Base-by-base conservation (phyloP, 495 filamentous ascomycete species). In the Aspergillus diversus region DNA sequence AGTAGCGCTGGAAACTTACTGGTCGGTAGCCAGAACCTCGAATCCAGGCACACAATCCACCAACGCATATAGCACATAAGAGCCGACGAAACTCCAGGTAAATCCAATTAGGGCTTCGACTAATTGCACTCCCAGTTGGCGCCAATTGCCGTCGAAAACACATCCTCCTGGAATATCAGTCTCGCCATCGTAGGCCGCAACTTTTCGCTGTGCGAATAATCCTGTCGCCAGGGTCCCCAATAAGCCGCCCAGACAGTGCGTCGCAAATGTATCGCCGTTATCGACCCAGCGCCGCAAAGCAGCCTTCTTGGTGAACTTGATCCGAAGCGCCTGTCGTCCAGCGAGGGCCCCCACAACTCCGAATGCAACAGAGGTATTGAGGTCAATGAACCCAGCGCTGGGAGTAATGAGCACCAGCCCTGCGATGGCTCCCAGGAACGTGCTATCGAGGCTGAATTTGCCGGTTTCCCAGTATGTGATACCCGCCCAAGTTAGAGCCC, bases 121-220 rank as follows among this genome's bases (percentile, higher is more conserved):
- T 33, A 85, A 67, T 72, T 86, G 83, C 35, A 80, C 72, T 7
- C 77, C 80, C n/a, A 86, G 71, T 67, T 86, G 84, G 39, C 79
- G 67, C 60, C 80, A 80, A 67, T 83, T 81, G 16, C 83, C 80
- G 57, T 85, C 81, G 60, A 86, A 75, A 31, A 80, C 52, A 11
- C 72, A 72, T 1, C 77, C 75, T 1, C 75, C 78, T 9, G 55
- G 51, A 53, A 81, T 78, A 12, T 70, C 65, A 5, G 77, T 78
- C 3, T 56, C 63, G 1, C 78, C 78, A 63, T 79, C 77, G 55
- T 77, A 81, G 1, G 75, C 76, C 34, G 78, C 77, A 13, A 81
- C 78, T 57, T 75, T 69, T 17, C 72, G 67, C 49, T 64, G 60
- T 54, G 77, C 78, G 63, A 78, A 76, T 7, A 77, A 55, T 4